Evolutionary conservation across 441 rosid genomes (phyloP).

Genomic region (Croton setiger): DNA sequence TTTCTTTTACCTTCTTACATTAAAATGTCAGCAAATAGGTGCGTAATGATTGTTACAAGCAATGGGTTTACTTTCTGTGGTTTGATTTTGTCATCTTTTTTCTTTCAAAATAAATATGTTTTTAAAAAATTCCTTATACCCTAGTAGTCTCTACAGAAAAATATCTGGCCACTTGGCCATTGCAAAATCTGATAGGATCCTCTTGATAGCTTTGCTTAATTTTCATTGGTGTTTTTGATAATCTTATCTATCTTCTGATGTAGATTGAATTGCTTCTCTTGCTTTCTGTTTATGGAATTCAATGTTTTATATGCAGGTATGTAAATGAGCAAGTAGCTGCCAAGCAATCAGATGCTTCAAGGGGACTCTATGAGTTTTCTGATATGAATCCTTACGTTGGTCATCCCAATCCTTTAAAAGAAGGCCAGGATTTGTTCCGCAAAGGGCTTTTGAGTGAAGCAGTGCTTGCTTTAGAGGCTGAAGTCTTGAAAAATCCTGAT

Average conservation of each 20-base stretch:
- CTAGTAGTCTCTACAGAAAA: background rate
- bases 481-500: slow-evolving; percentile 93
- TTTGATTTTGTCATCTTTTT: background rate
- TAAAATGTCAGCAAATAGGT: background rate
- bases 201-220: background rate
- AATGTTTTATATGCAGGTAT: slow-evolving; percentile 40
- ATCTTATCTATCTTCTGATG: slow-evolving; percentile 1
- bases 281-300: background rate
- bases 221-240: background rate
- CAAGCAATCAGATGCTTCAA: slow-evolving; percentile 62
- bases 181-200: background rate
- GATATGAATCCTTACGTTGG: slow-evolving; percentile 99
- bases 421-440: slow-evolving; percentile 91
- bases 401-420: slow-evolving; percentile 90
- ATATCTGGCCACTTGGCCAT: background rate
- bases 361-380: slow-evolving; percentile 93
- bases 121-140: background rate
- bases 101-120: background rate
- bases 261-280: background rate
- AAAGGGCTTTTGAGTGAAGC: slow-evolving; percentile 99
- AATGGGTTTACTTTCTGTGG: background rate
- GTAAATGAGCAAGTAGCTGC: slow-evolving; percentile 65
- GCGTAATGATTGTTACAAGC: background rate
- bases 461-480: slow-evolving; percentile 98
- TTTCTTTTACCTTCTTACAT: background rate